Evolutionary conservation across 768 basidiomycete genomes (phyloP).

Genomic region (Cytidiella melzeri): DNA sequence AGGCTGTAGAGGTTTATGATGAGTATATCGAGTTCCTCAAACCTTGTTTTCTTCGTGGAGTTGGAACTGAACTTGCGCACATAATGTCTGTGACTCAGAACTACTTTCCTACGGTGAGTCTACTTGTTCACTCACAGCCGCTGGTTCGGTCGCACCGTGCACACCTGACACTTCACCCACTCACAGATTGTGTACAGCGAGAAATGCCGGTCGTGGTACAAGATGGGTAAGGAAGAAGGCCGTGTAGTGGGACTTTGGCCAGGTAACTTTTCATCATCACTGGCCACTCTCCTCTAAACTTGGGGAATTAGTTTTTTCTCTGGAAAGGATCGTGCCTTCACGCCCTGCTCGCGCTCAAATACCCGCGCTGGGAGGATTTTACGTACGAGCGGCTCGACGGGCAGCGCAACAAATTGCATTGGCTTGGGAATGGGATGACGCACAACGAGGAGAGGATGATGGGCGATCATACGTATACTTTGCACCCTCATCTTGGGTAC

Average conservation of each 20-base stretch:
- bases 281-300: not conserved
- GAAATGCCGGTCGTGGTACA: constrained; percentile 62
- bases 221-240: constrained; percentile 52
- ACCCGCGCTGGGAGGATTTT: constrained; percentile 65
- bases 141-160: no score
- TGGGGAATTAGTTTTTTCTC: not conserved
- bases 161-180: not conserved
- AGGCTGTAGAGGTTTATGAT: constrained; percentile 59
- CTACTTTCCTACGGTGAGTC: constrained; percentile 40
- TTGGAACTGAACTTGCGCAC: not conserved
- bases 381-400: constrained; percentile 42
- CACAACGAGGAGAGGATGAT: constrained; percentile 39
- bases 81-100: constrained; percentile 26
- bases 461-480: constrained; percentile 21
- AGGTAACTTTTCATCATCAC: constrained; percentile 30
- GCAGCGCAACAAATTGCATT: constrained; percentile 44
- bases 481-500: not conserved
- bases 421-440: constrained; percentile 58
- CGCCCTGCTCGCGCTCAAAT: constrained; percentile 38
- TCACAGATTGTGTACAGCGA: constrained; percentile 50
- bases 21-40: constrained; percentile 55
- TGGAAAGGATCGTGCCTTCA: constrained; percentile 50
- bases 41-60: constrained; percentile 10
- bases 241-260: constrained; percentile 56
- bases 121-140: not conserved